phyloP scores from a whole-genome alignment of 169 alveolate genomes.

The Plasmodium vinckei region DNA sequence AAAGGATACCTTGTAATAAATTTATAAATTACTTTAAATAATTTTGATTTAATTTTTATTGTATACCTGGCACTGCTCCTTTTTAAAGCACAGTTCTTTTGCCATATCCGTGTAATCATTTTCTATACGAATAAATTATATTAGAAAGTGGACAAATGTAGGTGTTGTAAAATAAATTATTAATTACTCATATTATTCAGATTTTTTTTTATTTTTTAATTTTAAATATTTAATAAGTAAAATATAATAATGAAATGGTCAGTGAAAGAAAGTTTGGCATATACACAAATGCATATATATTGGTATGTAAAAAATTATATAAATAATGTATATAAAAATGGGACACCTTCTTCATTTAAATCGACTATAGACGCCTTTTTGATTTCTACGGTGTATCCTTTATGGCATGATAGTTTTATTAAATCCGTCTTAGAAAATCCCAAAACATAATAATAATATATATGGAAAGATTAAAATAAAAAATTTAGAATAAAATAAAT shows the following conservation, averaged over 20 bases:
- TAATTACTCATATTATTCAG: not conserved
- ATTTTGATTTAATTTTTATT: not conserved
- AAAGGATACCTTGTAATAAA: not conserved
- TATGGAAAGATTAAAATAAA: not conserved
- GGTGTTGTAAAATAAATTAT: no score
- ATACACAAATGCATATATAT: not conserved
- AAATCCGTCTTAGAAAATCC: conserved; percentile 27
- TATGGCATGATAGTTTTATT: conserved; percentile 43
- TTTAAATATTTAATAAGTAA: no score
- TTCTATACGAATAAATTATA: conserved; percentile 17
- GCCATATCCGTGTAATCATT: conserved; percentile 70
- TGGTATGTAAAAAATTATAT: not conserved
- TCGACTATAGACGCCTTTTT: conserved; percentile 65
- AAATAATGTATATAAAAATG: conserved; percentile 3
- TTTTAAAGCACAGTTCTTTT: conserved; percentile 43
- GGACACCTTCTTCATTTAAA: conserved; percentile 63
- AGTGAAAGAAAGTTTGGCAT: no score
- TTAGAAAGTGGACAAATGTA: no score
- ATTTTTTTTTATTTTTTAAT: no score
- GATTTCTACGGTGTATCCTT: conserved; percentile 51
- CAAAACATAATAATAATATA: not conserved
- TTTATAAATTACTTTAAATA: not conserved
- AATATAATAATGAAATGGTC: no score
- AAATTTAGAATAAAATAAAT: not conserved
- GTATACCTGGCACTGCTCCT: conserved; percentile 66